Percentiles rank a stretch among this genome's conserved stretches.
These are phyloP conservation scores for Verticillium alfalfae DNA, from an alignment of 2,329 filamentous ascomycete species.

Conservation along the genomic window DNA sequence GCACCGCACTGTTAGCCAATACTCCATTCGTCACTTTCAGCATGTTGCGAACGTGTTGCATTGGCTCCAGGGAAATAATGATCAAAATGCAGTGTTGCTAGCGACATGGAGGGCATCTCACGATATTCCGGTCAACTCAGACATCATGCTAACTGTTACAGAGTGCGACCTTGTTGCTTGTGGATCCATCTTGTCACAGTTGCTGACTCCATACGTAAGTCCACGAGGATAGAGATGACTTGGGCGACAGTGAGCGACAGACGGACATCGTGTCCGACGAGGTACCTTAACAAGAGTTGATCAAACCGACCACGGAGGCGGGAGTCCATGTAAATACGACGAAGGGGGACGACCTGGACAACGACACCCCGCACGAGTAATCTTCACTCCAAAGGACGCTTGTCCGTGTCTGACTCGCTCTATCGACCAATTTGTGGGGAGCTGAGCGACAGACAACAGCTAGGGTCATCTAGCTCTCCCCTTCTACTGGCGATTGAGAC, in stretches of 20 bases:
- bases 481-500: not conserved
- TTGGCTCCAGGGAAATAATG: not conserved
- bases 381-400: not conserved
- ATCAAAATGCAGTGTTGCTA: not conserved
- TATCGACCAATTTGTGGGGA: not conserved
- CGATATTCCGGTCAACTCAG: conserved; percentile 29
- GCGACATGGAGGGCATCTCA: conserved; percentile 14
- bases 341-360: not conserved
- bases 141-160: conserved; percentile 13
- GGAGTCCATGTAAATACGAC: not conserved
- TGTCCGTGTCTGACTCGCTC: not conserved
- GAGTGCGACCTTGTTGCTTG: not conserved
- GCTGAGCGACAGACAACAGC: not conserved
- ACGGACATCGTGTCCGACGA: not conserved
- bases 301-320: not conserved
- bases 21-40: not conserved
- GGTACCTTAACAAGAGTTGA: not conserved
- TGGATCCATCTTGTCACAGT: not conserved
- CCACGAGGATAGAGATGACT: not conserved
- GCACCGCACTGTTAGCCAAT: not conserved
- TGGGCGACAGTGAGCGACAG: not conserved
- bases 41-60: not conserved
- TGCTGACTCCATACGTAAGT: not conserved
- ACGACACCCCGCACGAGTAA: not conserved
- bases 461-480: not conserved